Percentiles rank a stretch among this genome's conserved stretches.
These are phyloP conservation scores for Trametopsis cervina DNA, from an alignment of 768 basidiomycete genomes.

Conservation along the genomic window DNA sequence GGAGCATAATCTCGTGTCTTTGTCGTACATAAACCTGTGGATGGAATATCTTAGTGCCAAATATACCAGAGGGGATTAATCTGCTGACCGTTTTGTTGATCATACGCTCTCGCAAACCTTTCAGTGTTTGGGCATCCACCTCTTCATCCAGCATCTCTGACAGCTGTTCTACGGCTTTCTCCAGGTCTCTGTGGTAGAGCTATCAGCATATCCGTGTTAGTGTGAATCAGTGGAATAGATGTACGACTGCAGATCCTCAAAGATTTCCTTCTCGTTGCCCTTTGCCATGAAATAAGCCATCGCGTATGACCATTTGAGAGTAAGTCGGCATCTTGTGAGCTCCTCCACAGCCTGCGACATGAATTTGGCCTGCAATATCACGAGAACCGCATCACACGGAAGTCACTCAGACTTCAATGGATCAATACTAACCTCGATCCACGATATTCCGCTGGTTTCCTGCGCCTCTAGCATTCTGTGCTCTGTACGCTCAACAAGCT, in stretches of 20 bases:
- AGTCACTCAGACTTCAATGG: not conserved
- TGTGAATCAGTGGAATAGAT: slow-evolving; percentile 15
- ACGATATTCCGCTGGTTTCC: slow-evolving; percentile 80
- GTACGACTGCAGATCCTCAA: slow-evolving; percentile 93
- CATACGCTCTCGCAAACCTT: slow-evolving; percentile 78
- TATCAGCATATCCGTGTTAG: too few species aligned
- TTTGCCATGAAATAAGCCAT: slow-evolving; percentile 97
- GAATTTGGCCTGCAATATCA: slow-evolving; percentile 44
- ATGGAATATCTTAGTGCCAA: not conserved
- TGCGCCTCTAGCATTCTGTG: slow-evolving; percentile 99
- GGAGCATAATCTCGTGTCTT: slow-evolving; percentile 86
- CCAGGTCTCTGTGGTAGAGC: slow-evolving; percentile 77
- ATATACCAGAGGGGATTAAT: not conserved
- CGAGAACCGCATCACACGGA: too few species aligned
- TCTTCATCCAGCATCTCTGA: slow-evolving; percentile 87
- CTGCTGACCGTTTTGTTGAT: slow-evolving; percentile 77
- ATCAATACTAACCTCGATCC: slow-evolving; percentile 83
- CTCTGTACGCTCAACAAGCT: slow-evolving; percentile 89
- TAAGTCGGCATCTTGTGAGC: slow-evolving; percentile 81
- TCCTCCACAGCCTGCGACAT: slow-evolving; percentile 97
- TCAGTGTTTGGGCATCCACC: slow-evolving; percentile 77
- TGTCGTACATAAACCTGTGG: slow-evolving; percentile 75
- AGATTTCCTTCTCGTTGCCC: slow-evolving; percentile 90
- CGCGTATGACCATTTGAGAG: slow-evolving; percentile 98
- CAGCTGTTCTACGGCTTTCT: slow-evolving; percentile 90